Evolutionary conservation across 2,329 filamentous ascomycete species (phyloP), one percentile per base, ranked within the genome.

Genomic region (Colletotrichum musicola): DNA sequence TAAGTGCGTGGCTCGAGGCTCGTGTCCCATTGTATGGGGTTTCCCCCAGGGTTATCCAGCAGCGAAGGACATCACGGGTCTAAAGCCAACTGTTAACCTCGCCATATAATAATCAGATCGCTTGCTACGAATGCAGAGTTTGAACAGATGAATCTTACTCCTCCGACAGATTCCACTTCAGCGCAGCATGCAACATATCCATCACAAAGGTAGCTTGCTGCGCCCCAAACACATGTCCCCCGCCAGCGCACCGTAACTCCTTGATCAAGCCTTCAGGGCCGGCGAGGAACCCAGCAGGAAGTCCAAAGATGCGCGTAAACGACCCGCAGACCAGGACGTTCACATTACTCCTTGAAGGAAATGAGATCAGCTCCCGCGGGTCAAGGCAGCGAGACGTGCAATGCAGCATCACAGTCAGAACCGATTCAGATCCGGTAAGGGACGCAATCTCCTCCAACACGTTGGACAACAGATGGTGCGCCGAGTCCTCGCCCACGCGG

Each of bases 201-300:
- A 69, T 60, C 3, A 69, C 40, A 38, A 71, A 69, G 0, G 69
- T 65, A 14, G 65, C 65, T 18, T 59, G 58, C 7, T 69, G 64
- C 2, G 69, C 64, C 4, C 59, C 67, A 53, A 71, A 67, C 62
- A 67, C 58, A 49, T 67, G 68, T 1, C 56, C 69, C 2, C 69
- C 53, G 12, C 69, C 69, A 4, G 69, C 69, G 7, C 66, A 69
- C 35, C 71, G 51, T 10, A 71, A 56, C 51, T 72, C 71, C 12
- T 53, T 51, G 12, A 72, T 44, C 10, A 71, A 27, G 10, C 55
- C 58, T 14, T 61, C 62, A 4, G 65, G 20, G 0, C 69, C 71
- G 5, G 65, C 62, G 4, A 69, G 53, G 16, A 69, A 72, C 6
- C 64, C 71, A 1, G 65, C 56, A 0, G 64, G 50, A 4, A 69